phyloP scores from a whole-genome alignment of 495 filamentous ascomycete species.

The Xylaria venustula region DNA sequence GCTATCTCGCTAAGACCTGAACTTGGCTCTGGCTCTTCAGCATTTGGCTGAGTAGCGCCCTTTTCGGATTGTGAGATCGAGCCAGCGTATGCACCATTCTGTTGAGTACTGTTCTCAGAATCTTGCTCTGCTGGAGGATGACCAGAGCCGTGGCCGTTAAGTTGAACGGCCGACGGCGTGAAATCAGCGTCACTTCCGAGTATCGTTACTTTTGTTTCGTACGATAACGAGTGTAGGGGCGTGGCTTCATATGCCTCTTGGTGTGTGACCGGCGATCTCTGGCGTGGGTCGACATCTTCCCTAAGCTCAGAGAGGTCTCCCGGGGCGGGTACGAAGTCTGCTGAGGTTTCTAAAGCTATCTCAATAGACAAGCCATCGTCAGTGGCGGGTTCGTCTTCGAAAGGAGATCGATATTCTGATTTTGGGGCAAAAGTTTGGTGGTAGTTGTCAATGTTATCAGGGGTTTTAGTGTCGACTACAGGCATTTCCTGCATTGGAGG shows the following conservation, averaged over 20 bases:
- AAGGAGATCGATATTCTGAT: slow-evolving; percentile 38
- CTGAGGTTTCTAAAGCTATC: slow-evolving; percentile 39
- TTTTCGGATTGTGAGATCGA: slow-evolving; percentile 14
- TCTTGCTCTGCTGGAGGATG: neutral
- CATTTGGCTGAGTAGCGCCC: slow-evolving; percentile 1
- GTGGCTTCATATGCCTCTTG: slow-evolving; percentile 37
- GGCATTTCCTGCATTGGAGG: slow-evolving; percentile 31
- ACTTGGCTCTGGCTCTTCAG: slow-evolving; percentile 21
- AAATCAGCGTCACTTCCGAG: slow-evolving; percentile 43
- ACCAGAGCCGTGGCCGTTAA: slow-evolving; percentile 1
- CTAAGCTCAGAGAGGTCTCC: slow-evolving; percentile 8
- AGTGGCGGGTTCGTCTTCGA: slow-evolving; percentile 35
- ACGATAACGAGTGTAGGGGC: slow-evolving; percentile 33
- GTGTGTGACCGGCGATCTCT: slow-evolving; percentile 17
- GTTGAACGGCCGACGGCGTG: slow-evolving; percentile 30
- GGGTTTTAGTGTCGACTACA: slow-evolving; percentile 22
- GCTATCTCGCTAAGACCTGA: slow-evolving; percentile 28
- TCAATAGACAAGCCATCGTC: slow-evolving; percentile 42
- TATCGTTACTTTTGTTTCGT: slow-evolving; percentile 45
- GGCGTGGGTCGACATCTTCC: slow-evolving; percentile 21
- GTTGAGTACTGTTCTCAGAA: slow-evolving; percentile 5
- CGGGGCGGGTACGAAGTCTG: slow-evolving; percentile 4
- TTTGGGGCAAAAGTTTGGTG: slow-evolving; percentile 20
- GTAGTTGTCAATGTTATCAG: slow-evolving; percentile 4
- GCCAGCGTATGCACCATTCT: slow-evolving; percentile 6